Evolutionary conservation across 345 rosid genomes (phyloP).

Genomic region (Gossypium herbaceum): DNA sequence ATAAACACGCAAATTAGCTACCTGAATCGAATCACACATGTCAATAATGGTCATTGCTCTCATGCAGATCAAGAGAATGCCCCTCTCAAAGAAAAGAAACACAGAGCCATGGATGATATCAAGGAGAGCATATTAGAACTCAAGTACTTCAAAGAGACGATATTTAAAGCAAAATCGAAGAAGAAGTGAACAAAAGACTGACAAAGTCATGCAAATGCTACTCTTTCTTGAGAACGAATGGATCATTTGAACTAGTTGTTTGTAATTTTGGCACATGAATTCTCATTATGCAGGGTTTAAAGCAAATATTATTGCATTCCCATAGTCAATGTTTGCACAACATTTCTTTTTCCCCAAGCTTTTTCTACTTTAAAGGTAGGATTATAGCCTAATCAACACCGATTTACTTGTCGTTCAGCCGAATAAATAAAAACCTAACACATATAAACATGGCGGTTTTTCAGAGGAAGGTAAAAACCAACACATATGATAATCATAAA

Average conservation of each 20-base stretch:
- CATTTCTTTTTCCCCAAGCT: background rate
- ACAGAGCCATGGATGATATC: slow-evolving; percentile 88
- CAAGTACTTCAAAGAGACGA: slow-evolving; percentile 64
- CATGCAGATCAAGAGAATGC: background rate
- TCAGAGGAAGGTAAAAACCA: background rate
- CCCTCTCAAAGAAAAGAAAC: slow-evolving; percentile 26
- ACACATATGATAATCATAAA: background rate
- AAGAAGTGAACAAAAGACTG: slow-evolving; percentile 24
- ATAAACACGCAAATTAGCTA: background rate
- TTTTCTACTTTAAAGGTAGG: background rate
- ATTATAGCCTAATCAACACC: background rate
- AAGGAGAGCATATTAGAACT: slow-evolving; percentile 79
- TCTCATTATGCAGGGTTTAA: background rate
- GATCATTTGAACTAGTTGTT: background rate
- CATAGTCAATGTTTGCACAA: background rate
- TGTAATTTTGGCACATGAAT: background rate
- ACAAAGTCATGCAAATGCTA: background rate
- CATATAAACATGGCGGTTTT: background rate
- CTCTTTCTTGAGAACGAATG: background rate
- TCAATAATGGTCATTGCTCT: background rate
- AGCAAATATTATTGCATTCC: background rate
- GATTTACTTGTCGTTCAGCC: background rate
- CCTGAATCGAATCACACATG: background rate
- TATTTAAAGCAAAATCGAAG: slow-evolving; percentile 51
- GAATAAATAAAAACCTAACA: background rate